A percentile compares a stretch with the other conserved stretches of the same genome.
These are phyloP conservation scores for Dissophora ornata DNA, from an alignment of 192 early-diverging fungal species.

Conservation along the genomic window DNA sequence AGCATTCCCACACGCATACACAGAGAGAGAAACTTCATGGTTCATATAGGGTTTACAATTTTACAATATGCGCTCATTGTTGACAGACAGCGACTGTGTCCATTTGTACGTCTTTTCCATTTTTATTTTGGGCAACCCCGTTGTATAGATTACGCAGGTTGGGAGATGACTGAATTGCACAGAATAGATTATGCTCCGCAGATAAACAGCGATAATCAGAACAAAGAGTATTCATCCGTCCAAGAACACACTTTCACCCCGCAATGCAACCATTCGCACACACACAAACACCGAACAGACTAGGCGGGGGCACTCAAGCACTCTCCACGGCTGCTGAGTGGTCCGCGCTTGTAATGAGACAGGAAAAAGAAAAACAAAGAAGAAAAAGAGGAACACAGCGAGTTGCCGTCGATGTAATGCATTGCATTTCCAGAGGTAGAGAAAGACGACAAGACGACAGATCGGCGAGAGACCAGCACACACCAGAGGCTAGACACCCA, in stretches of 20 bases:
- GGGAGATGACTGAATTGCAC: no score
- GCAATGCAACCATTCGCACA: no score
- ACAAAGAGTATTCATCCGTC: no score
- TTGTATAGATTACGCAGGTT: conserved; percentile 8
- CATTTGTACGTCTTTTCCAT: conserved; percentile 39
- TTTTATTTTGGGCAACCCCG: conserved; percentile 1
- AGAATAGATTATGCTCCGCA: no score
- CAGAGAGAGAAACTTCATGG: no score
- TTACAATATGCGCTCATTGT: conserved; percentile 9
- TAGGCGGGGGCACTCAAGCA: no score
- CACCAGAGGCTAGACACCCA: no score
- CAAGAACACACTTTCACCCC: no score
- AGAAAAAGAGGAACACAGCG: conserved; percentile 5
- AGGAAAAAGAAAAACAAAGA: neutral
- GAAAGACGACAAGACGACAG: neutral
- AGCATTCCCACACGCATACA: no score
- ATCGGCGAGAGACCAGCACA: neutral
- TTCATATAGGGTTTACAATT: conserved; percentile 4
- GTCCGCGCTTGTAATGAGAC: neutral
- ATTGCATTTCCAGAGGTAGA: no score
- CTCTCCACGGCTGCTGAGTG: neutral
- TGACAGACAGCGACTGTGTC: neutral
- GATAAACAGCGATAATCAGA: no score
- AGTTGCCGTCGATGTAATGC: neutral
- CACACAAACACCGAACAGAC: no score